Base-by-base conservation (phyloP, 495 filamentous ascomycete species). In the Thozetella sp. region DNA sequence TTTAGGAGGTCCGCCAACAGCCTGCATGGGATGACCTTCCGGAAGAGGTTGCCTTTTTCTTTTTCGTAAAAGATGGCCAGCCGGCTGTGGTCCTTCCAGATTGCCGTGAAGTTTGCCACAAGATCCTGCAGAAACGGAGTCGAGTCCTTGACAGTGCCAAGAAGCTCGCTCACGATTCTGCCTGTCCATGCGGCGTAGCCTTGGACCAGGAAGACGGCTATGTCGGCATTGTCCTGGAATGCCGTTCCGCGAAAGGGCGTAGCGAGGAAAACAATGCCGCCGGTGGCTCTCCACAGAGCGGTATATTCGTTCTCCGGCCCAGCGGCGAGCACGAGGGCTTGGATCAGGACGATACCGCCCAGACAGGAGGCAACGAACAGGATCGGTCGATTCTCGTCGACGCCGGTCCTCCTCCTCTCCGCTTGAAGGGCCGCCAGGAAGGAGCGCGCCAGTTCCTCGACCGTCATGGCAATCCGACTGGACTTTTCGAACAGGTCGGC, bases 301-400 rank as follows among this genome's bases (percentile, higher is more conserved):
- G 9, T 10, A 45, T 65, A 69, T n/a, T 67, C 54, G 2, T 58
- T n/a, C n/a, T n/a, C n/a, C n/a, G n/a, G n/a, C n/a, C n/a, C 45
- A 23, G n/a, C n/a, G n/a, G 59, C 63, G 43, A 55, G 52, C 20
- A 57, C 59, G 22, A 71, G 64, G 51, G 72, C 68, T 62, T 67
- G 62, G 27, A 57, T 63, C 58, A 75, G 55, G 62, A 73, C 55
- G 56, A 75, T 60, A 6, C 72, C 72, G 1, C 72, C 70, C 25
- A 75, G 63, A 59, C 72, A 75, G n/a, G 72, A 75, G 2, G 70
- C 70, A 54, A 75, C 68, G 62, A 75, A 75, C 52, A 73, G 15
- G 50, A 75, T 63, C 22, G 68, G 72, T n/a, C n/a, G n/a, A n/a
- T n/a, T n/a, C n/a, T n/a, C n/a, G n/a, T n/a, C n/a, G n/a, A n/a